Evolutionary conservation across 305 asterid species (phyloP).

Genomic region (Solanum hybrid): DNA sequence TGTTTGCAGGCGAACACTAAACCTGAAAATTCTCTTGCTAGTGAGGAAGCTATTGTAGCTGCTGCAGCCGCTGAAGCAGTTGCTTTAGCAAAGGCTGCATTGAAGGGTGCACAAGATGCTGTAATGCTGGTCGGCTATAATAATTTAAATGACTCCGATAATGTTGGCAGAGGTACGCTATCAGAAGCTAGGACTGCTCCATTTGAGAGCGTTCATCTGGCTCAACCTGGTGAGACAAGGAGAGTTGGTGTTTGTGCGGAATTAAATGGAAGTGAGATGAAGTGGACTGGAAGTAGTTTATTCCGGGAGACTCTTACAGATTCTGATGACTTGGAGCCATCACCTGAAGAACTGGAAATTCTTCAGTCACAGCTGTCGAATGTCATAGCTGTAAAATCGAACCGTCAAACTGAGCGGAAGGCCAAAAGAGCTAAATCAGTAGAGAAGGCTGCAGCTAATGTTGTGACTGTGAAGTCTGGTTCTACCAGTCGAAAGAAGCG

Average conservation of each 20-base stretch:
- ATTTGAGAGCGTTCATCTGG: slow-evolving; percentile 23
- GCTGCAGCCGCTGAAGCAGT: slow-evolving; percentile 96
- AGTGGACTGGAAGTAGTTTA: slow-evolving; percentile 17
- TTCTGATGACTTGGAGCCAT: slow-evolving; percentile 53
- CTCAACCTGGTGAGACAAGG: slow-evolving; percentile 22
- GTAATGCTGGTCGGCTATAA: slow-evolving; percentile 44
- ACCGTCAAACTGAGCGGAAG: slow-evolving; percentile 75
- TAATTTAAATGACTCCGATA: slow-evolving; percentile 21
- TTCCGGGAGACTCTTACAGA: slow-evolving; percentile 20
- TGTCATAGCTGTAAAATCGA: slow-evolving; percentile 63
- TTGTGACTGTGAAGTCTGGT: slow-evolving; percentile 62
- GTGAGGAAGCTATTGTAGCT: slow-evolving; percentile 70
- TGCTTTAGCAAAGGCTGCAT: slow-evolving; percentile 83
- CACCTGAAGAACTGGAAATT: slow-evolving; percentile 59
- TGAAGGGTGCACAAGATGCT: slow-evolving; percentile 78
- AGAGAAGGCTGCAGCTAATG: slow-evolving; percentile 58
- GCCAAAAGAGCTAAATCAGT: slow-evolving; percentile 65
- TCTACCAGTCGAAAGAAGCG: slow-evolving; percentile 60
- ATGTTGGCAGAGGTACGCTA: slow-evolving; percentile 14
- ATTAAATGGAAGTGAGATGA: slow-evolving; percentile 32
- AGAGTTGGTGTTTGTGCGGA: slow-evolving; percentile 16
- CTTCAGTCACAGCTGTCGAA: slow-evolving; percentile 43
- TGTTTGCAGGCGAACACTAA: slow-evolving; percentile 41
- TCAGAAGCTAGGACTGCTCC: slow-evolving; percentile 19
- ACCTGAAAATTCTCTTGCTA: slow-evolving; percentile 39